These are phyloP conservation scores for Kokia cookei DNA, from an alignment of 441 rosid species.

Conservation along the genomic window DNA sequence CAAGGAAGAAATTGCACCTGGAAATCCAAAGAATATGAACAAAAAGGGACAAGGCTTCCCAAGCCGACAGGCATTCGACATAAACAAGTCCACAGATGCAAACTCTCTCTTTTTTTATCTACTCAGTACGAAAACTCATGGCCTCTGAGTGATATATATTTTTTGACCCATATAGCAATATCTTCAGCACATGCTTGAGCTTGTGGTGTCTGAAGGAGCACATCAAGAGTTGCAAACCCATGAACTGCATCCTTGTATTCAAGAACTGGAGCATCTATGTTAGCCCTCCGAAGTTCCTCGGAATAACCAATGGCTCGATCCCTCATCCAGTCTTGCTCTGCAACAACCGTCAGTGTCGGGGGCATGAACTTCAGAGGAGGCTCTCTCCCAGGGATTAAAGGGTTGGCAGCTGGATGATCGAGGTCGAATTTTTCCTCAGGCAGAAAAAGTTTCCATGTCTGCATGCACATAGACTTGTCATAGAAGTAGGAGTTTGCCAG, in stretches of 20 bases:
- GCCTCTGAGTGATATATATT: conserved; percentile 53
- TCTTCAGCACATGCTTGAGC: conserved; percentile 69
- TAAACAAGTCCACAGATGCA: neutral
- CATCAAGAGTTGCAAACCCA: conserved; percentile 66
- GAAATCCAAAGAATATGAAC: conserved; percentile 1
- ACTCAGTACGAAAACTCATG: conserved; percentile 61
- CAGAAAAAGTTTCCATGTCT: conserved; percentile 62
- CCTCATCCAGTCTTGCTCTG: conserved; percentile 76
- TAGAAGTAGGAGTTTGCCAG: conserved; percentile 61
- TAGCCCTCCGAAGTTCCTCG: conserved; percentile 61
- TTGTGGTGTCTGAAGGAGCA: conserved; percentile 64
- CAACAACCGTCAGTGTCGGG: conserved; percentile 63
- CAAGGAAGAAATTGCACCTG: conserved; percentile 9
- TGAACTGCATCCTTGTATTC: conserved; percentile 72
- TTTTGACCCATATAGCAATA: conserved; percentile 68
- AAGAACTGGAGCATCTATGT: conserved; percentile 61
- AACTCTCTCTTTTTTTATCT: neutral
- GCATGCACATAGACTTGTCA: conserved; percentile 46
- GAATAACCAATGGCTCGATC: conserved; percentile 70
- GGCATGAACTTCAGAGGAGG: conserved; percentile 68
- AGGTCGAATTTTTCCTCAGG: conserved; percentile 45
- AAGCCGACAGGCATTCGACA: neutral
- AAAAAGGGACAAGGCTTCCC: neutral
- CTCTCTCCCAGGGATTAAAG: conserved; percentile 42
- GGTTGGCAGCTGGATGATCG: conserved; percentile 69